These are phyloP conservation scores for Quercus suber DNA, from an alignment of 306 rosid genomes.

Conservation along the genomic window DNA sequence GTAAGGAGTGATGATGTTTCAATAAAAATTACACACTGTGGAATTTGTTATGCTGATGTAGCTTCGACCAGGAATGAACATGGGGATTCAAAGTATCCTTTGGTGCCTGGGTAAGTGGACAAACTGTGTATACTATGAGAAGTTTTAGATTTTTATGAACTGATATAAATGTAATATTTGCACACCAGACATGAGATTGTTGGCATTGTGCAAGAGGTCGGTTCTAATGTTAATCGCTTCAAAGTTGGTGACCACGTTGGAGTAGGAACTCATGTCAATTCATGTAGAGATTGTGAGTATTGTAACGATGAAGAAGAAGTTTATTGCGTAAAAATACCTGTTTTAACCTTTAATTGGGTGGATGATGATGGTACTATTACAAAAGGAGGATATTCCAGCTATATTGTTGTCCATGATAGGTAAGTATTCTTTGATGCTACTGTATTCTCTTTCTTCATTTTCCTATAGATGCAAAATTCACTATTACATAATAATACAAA, in stretches of 20 bases:
- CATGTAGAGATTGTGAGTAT: slow-evolving; percentile 52
- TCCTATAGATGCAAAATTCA: background rate
- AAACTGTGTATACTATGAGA: background rate
- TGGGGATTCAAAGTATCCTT: slow-evolving; percentile 40
- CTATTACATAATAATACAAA: too few relatives aligned
- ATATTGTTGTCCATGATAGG: slow-evolving; percentile 46
- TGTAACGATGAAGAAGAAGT: slow-evolving; percentile 29
- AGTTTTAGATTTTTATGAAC: background rate
- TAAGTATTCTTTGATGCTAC: background rate
- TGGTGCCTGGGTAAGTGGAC: slow-evolving; percentile 37
- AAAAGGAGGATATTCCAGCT: slow-evolving; percentile 48
- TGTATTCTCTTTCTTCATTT: too few relatives aligned
- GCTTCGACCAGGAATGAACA: slow-evolving; percentile 29
- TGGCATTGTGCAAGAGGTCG: slow-evolving; percentile 40
- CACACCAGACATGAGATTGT: slow-evolving; percentile 44
- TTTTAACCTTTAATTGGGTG: slow-evolving; percentile 33
- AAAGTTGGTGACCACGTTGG: slow-evolving; percentile 50
- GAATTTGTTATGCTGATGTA: slow-evolving; percentile 44
- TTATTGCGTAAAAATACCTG: slow-evolving; percentile 24
- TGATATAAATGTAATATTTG: background rate
- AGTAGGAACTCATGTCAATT: slow-evolving; percentile 45
- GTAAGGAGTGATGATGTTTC: slow-evolving; percentile 39
- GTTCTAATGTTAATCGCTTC: slow-evolving; percentile 31
- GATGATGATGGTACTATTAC: slow-evolving; percentile 43
- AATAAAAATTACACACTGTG: slow-evolving; percentile 42